A percentile compares a stretch with the other conserved stretches of the same genome.
These are phyloP conservation scores for Cladophialophora immunda DNA, from an alignment of 2,329 filamentous ascomycete species.

Conservation along the genomic window DNA sequence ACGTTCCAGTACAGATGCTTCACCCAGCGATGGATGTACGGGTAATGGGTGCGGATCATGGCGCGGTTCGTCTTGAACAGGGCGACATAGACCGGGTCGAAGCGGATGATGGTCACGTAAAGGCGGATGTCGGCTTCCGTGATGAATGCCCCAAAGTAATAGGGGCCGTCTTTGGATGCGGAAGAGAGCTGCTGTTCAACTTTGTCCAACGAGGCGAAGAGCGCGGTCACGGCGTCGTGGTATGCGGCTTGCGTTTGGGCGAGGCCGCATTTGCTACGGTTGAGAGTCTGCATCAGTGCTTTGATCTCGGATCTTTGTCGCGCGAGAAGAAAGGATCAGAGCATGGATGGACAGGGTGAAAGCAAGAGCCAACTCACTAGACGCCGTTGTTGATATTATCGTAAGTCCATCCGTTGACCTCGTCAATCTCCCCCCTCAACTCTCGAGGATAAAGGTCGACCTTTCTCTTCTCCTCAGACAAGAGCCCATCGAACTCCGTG, in stretches of 20 bases:
- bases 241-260: slow-evolving; percentile 80
- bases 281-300: slow-evolving; percentile 35
- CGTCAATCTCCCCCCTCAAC: slow-evolving; percentile 72
- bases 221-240: slow-evolving; percentile 69
- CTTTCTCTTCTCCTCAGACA: slow-evolving; percentile 66
- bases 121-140: slow-evolving; percentile 82
- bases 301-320: not conserved
- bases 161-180: slow-evolving; percentile 61
- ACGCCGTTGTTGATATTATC: slow-evolving; percentile 63
- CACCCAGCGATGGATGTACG: slow-evolving; percentile 55
- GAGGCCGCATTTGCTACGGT: slow-evolving; percentile 69
- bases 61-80: slow-evolving; percentile 78
- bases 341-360: not conserved
- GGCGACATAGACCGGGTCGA: slow-evolving; percentile 77
- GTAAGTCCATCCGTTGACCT: slow-evolving; percentile 79
- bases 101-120: slow-evolving; percentile 71
- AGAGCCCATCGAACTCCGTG: slow-evolving; percentile 73
- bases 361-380: slow-evolving; percentile 23
- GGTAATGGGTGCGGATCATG: slow-evolving; percentile 69
- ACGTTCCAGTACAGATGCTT: slow-evolving; percentile 55
- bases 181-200: slow-evolving; percentile 71
- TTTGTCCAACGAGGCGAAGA: slow-evolving; percentile 77
- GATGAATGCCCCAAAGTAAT: slow-evolving; percentile 73
- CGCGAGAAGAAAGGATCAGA: not conserved
- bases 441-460: slow-evolving; percentile 68